Conservation (phyloP, 140 eudicot species). For the Flaveria floridana region DNA sequence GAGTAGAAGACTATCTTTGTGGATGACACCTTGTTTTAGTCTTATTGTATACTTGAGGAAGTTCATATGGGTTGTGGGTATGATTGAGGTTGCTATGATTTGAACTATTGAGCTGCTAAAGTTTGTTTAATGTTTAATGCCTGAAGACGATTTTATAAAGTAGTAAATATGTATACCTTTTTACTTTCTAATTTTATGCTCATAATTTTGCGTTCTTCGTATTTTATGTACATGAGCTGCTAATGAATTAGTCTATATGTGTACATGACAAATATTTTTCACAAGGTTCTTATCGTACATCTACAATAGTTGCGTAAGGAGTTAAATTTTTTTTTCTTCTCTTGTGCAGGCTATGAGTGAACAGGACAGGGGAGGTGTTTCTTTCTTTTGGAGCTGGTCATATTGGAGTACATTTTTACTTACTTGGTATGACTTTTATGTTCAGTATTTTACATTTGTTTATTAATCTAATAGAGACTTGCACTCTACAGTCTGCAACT, state of each 20-base stretch:
- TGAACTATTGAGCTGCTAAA: no score
- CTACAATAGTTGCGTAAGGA: not conserved
- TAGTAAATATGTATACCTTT: not conserved
- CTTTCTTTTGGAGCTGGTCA: conserved; percentile 89
- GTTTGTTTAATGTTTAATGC: not conserved
- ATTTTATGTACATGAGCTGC: conserved; percentile 1
- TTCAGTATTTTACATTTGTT: not conserved
- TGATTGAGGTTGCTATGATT: not conserved
- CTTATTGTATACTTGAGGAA: not conserved
- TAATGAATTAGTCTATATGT: not conserved
- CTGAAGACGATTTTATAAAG: conserved; percentile 1
- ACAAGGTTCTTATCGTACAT: not conserved
- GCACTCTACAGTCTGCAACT: conserved; percentile 11
- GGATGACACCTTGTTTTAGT: not conserved
- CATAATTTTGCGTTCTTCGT: not conserved
- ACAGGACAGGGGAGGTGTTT: conserved; percentile 49
- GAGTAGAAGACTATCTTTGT: not conserved
- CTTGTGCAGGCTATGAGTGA: conserved; percentile 57
- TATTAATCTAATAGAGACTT: not conserved
- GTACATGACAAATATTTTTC: conserved; percentile 6
- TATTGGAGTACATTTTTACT: conserved; percentile 93
- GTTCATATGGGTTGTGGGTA: not conserved
- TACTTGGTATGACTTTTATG: conserved; percentile 56
- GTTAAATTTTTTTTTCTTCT: not conserved
- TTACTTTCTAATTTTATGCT: conserved; percentile 3